phyloP scores from a whole-genome alignment of 2,329 filamentous ascomycete genomes.

The Bipolaris oryzae region DNA sequence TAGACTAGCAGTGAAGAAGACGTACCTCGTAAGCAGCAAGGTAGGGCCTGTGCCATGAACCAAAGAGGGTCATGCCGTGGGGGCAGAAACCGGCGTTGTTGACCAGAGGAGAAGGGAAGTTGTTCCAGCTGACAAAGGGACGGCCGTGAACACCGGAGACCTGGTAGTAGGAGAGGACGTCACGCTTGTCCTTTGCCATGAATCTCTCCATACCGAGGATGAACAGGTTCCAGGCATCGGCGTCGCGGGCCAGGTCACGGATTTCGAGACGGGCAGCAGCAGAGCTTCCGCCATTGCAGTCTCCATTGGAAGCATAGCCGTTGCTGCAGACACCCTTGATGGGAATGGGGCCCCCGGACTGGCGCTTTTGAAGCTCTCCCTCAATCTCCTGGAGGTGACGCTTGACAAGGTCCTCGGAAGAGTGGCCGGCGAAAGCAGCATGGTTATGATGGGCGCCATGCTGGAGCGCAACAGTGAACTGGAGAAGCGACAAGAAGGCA shows the following conservation, averaged over 20 bases:
- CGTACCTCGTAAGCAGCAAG: slow-evolving; percentile 65
- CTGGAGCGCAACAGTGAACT: slow-evolving; percentile 39
- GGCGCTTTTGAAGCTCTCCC: slow-evolving; percentile 31
- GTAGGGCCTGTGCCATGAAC: slow-evolving; percentile 84
- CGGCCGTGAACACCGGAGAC: slow-evolving; percentile 81
- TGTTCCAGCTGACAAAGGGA: slow-evolving; percentile 67
- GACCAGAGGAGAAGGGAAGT: slow-evolving; percentile 46
- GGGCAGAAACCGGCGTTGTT: slow-evolving; percentile 73
- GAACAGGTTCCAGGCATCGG: slow-evolving; percentile 76
- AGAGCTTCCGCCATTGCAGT: slow-evolving; percentile 34
- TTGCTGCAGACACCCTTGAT: slow-evolving; percentile 39
- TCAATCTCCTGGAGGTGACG: slow-evolving; percentile 34
- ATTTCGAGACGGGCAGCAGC: slow-evolving; percentile 66
- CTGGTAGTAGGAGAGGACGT: slow-evolving; percentile 76
- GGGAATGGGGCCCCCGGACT: slow-evolving; percentile 28
- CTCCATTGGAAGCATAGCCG: slow-evolving; percentile 30
- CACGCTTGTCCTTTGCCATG: slow-evolving; percentile 68
- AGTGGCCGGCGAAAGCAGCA: slow-evolving; percentile 13
- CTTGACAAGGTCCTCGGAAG: slow-evolving; percentile 29
- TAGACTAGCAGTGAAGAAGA: background rate
- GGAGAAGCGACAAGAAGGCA: slow-evolving; percentile 41
- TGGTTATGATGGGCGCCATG: slow-evolving; percentile 31
- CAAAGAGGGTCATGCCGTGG: slow-evolving; percentile 76
- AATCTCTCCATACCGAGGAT: slow-evolving; percentile 75
- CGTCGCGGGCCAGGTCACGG: slow-evolving; percentile 64